phyloP scores from a whole-genome alignment of 805 yeast genomes.

The Cyberlindnera mycetangii region DNA sequence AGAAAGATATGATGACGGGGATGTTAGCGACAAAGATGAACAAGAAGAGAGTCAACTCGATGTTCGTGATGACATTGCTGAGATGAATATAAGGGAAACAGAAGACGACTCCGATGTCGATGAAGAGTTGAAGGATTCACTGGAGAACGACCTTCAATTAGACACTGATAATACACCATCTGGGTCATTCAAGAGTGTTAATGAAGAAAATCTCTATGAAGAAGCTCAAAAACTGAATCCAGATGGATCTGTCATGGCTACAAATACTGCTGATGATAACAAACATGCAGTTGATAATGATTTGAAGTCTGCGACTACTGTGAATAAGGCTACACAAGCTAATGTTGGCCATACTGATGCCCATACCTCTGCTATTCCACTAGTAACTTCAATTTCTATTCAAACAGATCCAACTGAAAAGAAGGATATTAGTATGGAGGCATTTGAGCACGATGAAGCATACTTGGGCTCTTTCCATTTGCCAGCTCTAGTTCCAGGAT shows the following conservation, averaged over 20 bases:
- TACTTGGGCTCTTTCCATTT: slow-evolving; percentile 26
- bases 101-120: not conserved
- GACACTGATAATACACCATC: slow-evolving; percentile 1
- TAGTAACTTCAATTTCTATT: not conserved
- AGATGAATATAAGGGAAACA: not conserved
- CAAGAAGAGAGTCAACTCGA: not conserved
- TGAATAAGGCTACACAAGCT: slow-evolving; percentile 5
- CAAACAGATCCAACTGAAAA: slow-evolving; percentile 20
- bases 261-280: not conserved
- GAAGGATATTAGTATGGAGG: slow-evolving; percentile 7
- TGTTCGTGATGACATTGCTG: slow-evolving; percentile 1
- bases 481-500: slow-evolving; percentile 19
- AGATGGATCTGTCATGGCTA: slow-evolving; percentile 16
- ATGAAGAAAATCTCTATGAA: slow-evolving; percentile 14
- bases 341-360: not conserved
- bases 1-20: slow-evolving; percentile 1
- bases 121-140: slow-evolving; percentile 7
- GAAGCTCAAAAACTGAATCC: slow-evolving; percentile 13
- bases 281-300: slow-evolving; percentile 2
- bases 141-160: slow-evolving; percentile 1
- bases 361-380: not conserved
- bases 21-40: slow-evolving; percentile 1
- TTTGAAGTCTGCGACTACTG: not conserved
- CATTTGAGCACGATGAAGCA: slow-evolving; percentile 35
- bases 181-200: slow-evolving; percentile 11